Evolutionary conservation across 306 rosid genomes (phyloP), one percentile per base, ranked within the genome.

Genomic region (Lotus japonicus): DNA sequence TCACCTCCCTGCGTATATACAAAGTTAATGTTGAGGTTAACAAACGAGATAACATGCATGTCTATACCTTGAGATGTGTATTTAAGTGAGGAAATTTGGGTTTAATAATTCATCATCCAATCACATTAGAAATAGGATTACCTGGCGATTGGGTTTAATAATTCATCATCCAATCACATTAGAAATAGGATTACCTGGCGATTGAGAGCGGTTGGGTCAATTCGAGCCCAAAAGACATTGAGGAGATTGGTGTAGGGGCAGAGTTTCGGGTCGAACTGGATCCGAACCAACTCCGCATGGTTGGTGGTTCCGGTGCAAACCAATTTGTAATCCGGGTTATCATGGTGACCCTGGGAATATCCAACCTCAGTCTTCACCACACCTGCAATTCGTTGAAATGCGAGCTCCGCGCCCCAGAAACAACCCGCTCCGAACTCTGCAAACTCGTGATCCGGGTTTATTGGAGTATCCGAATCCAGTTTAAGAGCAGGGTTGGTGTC

Each of bases 361-460:
- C 98, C 98, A 12, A 90, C 97, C 50, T 92, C 96, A 16, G 91
- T 92, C 55, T 77, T 92, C 53, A 83, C 84, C 38, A 90, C 97
- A 0, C 98, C 98, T 0, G 0, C 31, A 9, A 90, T 71, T 33
- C 96, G 82, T 83, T 92, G 96, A 71, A 86, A 86, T 16, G 94
- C 78, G 18, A 86, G 77, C 79, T 92, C 96, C 14, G 79, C 96
- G 0, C 96, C 85, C 94, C 98, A 92, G 87, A 92, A 92, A 46
- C 98, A 88, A 38, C 98, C 98, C 4, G 88, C 87, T 67, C 85
- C 97, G 62, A 92, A 92, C 67, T 92, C 79, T 6, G 88, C 98
- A 0, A 89, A 81, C 83, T 83, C 87, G 75, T 83, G 82, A 36
- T 65, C 64, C 42, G 88, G 86, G 35, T 80, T 71, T 1, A 66